Percentiles rank a stretch among this genome's conserved stretches.
These are phyloP conservation scores for Darksidea phi DNA, from an alignment of 495 filamentous ascomycete species.

Conservation along the genomic window DNA sequence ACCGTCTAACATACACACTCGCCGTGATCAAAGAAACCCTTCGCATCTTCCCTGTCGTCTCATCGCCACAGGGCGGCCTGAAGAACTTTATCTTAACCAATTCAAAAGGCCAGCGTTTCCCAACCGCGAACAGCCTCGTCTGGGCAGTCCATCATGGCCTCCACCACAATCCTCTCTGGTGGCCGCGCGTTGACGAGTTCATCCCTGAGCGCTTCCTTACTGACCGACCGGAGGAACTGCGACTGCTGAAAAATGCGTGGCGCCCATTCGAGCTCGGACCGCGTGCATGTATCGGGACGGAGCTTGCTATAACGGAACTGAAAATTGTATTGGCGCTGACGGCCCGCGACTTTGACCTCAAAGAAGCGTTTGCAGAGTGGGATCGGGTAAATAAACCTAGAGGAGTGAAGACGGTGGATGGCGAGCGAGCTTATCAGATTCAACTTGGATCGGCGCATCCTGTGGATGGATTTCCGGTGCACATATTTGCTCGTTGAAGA, in stretches of 20 bases:
- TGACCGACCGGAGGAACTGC: slow-evolving; percentile 36
- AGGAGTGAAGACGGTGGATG: slow-evolving; percentile 29
- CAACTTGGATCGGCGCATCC: slow-evolving; percentile 24
- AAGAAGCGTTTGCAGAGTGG: slow-evolving; percentile 48
- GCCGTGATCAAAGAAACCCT: slow-evolving; percentile 4
- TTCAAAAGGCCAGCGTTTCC: not conserved
- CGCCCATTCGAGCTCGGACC: slow-evolving; percentile 41
- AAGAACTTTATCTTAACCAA: not conserved
- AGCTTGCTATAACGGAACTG: slow-evolving; percentile 23
- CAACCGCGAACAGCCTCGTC: not conserved
- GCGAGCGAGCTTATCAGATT: slow-evolving; percentile 40
- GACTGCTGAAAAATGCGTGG: slow-evolving; percentile 37
- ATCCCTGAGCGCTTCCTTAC: not conserved
- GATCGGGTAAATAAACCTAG: slow-evolving; percentile 38
- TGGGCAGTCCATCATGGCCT: slow-evolving; percentile 1
- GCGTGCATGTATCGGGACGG: slow-evolving; percentile 55
- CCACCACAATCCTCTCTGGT: slow-evolving; percentile 6
- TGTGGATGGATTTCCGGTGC: slow-evolving; percentile 22
- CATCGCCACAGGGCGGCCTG: not conserved
- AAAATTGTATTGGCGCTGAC: slow-evolving; percentile 49
- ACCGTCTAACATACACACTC: not conserved
- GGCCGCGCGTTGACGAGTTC: not conserved
- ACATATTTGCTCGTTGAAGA: not conserved
- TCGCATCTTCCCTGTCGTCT: not conserved
- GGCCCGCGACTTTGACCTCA: slow-evolving; percentile 49